Conservation (phyloP, 768 basidiomycete genomes). For the Dacryopinax primogenitus region DNA sequence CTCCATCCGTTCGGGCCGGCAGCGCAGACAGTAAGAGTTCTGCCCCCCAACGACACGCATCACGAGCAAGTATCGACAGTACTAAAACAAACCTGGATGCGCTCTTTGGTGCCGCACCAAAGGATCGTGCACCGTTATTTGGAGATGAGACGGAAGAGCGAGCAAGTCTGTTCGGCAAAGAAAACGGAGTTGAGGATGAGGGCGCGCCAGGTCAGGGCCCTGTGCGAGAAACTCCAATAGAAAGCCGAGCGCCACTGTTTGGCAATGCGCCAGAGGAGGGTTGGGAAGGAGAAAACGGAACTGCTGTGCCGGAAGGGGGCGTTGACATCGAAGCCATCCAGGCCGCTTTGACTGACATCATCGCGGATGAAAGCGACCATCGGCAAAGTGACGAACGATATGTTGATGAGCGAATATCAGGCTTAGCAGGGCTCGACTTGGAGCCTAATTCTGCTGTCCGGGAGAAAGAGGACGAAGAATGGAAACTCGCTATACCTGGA, state of each 20-base stretch:
- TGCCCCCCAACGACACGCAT: not conserved
- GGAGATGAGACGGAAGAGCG: not conserved
- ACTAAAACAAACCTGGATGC: not conserved
- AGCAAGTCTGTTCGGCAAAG: slow-evolving; percentile 51
- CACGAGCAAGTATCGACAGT: not conserved
- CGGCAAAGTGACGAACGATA: not conserved
- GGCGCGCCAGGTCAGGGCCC: not conserved
- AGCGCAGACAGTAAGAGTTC: not conserved
- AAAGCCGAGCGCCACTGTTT: slow-evolving; percentile 31
- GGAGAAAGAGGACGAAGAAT: slow-evolving; percentile 31
- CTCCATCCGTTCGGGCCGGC: no score
- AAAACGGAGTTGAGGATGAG: slow-evolving; percentile 19
- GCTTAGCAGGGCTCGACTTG: not conserved
- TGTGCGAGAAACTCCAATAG: not conserved
- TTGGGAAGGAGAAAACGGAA: slow-evolving; percentile 2
- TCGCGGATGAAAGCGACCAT: slow-evolving; percentile 56
- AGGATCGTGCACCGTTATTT: not conserved
- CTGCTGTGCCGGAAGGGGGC: slow-evolving; percentile 34
- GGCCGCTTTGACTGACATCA: slow-evolving; percentile 90
- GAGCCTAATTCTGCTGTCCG: slow-evolving; percentile 24
- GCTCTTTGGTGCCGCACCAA: not conserved
- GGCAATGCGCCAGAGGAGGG: slow-evolving; percentile 5
- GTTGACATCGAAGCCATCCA: slow-evolving; percentile 91
- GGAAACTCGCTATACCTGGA: slow-evolving; percentile 61
- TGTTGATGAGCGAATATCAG: not conserved